Evolutionary conservation across 306 rosid species (phyloP).

Genomic region (Vigna reflexopilosa): DNA sequence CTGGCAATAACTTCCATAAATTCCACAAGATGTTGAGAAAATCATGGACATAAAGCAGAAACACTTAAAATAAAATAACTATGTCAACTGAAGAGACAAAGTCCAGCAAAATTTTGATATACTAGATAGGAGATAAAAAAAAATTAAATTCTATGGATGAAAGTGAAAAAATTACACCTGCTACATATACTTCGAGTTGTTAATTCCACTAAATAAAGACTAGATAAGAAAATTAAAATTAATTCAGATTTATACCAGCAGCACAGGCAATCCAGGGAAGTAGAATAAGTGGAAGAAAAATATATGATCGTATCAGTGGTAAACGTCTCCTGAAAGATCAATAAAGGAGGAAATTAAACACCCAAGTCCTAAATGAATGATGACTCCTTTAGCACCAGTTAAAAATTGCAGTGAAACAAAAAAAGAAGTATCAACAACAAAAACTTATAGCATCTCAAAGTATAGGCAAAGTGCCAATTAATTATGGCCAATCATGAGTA

Average conservation of each 20-base stretch:
- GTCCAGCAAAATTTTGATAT: conserved; percentile 16
- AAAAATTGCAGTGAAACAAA: conserved; percentile 2
- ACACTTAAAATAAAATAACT: conserved; percentile 31
- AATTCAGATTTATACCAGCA: conserved; percentile 65
- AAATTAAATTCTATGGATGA: conserved; percentile 3
- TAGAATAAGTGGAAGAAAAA: conserved; percentile 79
- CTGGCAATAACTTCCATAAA: conserved; percentile 18
- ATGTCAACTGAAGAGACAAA: conserved; percentile 14
- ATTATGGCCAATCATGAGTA: conserved; percentile 10
- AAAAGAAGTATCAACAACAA: background rate
- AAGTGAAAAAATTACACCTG: conserved; percentile 2
- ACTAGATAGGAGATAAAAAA: conserved; percentile 19
- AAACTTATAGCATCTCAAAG: background rate
- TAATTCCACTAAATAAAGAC: conserved; percentile 25
- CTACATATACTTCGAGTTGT: conserved; percentile 28
- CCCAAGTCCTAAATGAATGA: conserved; percentile 11
- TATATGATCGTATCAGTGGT: conserved; percentile 78
- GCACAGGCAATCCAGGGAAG: conserved; percentile 89
- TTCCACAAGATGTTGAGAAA: conserved; percentile 16
- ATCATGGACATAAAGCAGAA: conserved; percentile 21
- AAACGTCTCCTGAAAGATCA: conserved; percentile 86
- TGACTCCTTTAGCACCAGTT: conserved; percentile 34
- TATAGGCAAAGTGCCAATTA: conserved; percentile 6
- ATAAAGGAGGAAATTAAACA: conserved; percentile 21
- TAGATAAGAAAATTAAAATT: conserved; percentile 19